Percentiles rank a stretch among this genome's conserved stretches.
These are phyloP conservation scores for Fomitopsis schrenkii DNA, from an alignment of 1,284 basidiomycete genomes.

Conservation along the genomic window DNA sequence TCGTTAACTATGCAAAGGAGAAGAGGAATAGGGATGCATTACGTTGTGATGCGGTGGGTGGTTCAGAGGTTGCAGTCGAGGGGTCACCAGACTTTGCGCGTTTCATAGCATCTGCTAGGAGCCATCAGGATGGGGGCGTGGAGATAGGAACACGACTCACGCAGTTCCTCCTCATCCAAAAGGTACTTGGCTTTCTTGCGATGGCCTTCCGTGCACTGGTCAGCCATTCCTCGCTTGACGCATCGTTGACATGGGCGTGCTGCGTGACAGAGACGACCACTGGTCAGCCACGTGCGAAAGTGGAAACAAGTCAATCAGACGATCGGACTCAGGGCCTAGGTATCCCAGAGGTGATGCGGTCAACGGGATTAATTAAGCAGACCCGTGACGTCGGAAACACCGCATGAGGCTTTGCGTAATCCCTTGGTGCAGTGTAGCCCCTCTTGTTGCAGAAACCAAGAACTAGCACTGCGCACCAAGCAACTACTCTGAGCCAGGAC, in stretches of 20 bases:
- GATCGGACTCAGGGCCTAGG: not conserved
- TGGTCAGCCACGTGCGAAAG: not conserved
- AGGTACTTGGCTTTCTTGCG: slow-evolving; percentile 99
- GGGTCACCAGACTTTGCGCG: slow-evolving; percentile 40
- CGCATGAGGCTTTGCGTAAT: not conserved
- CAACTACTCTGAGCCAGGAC: not conserved
- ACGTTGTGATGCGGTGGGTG: slow-evolving; percentile 29
- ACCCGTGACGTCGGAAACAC: not conserved
- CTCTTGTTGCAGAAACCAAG: not conserved
- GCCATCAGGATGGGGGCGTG: slow-evolving; percentile 23
- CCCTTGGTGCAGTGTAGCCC: not conserved
- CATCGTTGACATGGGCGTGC: slow-evolving; percentile 95
- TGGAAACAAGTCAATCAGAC: not conserved
- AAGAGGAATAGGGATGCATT: slow-evolving; percentile 13
- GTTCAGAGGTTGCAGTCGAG: slow-evolving; percentile 21
- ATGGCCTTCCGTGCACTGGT: slow-evolving; percentile 89
- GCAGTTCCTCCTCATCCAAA: slow-evolving; percentile 86
- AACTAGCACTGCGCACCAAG: not conserved
- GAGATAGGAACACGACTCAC: slow-evolving; percentile 42
- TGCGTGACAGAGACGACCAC: slow-evolving; percentile 28
- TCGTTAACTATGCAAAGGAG: slow-evolving; percentile 1
- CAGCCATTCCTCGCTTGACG: slow-evolving; percentile 88
- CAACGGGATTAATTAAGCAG: not conserved
- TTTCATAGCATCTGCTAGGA: slow-evolving; percentile 53
- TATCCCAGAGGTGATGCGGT: not conserved